Evolutionary conservation across 2,329 filamentous ascomycete species (phyloP).

Genomic region (Metarhizium guizhouense): DNA sequence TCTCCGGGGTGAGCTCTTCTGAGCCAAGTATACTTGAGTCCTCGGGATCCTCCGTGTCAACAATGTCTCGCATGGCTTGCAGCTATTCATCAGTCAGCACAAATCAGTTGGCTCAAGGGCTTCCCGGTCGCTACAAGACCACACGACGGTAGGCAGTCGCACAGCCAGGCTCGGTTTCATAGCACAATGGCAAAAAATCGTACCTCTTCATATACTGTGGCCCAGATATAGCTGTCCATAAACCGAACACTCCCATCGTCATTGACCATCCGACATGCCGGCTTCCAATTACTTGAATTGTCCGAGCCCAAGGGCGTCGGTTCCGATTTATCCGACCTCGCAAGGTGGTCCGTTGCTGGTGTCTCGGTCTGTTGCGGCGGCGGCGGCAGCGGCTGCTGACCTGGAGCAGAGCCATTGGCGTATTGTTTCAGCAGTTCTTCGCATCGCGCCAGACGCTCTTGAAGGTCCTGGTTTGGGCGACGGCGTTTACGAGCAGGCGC

Average conservation of each 20-base stretch:
- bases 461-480: slow-evolving; percentile 51
- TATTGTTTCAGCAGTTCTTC: slow-evolving; percentile 52
- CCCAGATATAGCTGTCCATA: slow-evolving; percentile 47
- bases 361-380: slow-evolving; percentile 9
- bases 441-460: slow-evolving; percentile 50
- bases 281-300: slow-evolving; percentile 29
- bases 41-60: slow-evolving; percentile 39
- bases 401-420: slow-evolving; percentile 28
- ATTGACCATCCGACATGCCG: slow-evolving; percentile 43
- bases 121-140: neutral
- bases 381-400: slow-evolving; percentile 11
- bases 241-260: slow-evolving; percentile 48
- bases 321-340: slow-evolving; percentile 17
- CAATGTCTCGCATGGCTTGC: slow-evolving; percentile 49
- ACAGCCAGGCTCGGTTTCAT: neutral
- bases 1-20: slow-evolving; percentile 41
- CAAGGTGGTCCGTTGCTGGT: slow-evolving; percentile 7
- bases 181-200: slow-evolving; percentile 13
- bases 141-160: neutral
- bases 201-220: slow-evolving; percentile 48
- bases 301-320: slow-evolving; percentile 19
- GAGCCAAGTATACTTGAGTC: slow-evolving; percentile 40
- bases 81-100: slow-evolving; percentile 29
- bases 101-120: neutral
- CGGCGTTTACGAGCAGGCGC: slow-evolving; percentile 51